A percentile compares a stretch with the other conserved stretches of the same genome.
These are phyloP conservation scores for Cairneyella variabilis DNA, from an alignment of 495 filamentous ascomycete species.

Conservation along the genomic window DNA sequence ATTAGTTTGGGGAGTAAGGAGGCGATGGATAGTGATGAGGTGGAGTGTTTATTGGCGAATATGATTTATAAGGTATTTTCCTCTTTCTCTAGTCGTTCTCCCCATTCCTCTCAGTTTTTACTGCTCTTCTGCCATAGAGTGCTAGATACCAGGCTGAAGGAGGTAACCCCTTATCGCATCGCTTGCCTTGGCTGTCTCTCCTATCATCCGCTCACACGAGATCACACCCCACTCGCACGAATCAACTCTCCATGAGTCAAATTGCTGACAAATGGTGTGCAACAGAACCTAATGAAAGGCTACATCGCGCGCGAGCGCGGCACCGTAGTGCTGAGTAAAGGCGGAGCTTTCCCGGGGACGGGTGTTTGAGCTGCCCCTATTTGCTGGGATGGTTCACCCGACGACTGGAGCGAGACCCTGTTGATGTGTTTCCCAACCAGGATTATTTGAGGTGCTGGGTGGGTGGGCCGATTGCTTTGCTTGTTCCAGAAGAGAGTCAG, in stretches of 20 bases:
- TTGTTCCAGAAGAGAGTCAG: too few species aligned
- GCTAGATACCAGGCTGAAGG: not conserved
- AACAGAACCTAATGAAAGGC: slow-evolving; percentile 89
- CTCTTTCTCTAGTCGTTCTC: slow-evolving; percentile 7
- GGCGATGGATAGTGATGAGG: slow-evolving; percentile 80
- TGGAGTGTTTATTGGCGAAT: slow-evolving; percentile 91
- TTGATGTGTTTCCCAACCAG: too few species aligned
- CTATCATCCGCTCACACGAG: too few species aligned
- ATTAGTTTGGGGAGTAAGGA: slow-evolving; percentile 55
- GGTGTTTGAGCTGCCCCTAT: slow-evolving; percentile 57
- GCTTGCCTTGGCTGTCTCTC: not conserved
- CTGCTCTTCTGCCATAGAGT: too few species aligned
- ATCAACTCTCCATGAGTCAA: slow-evolving; percentile 2
- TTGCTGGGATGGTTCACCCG: too few species aligned
- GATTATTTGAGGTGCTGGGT: too few species aligned
- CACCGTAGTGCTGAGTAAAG: slow-evolving; percentile 86
- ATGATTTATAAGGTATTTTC: slow-evolving; percentile 85
- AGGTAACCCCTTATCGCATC: not conserved
- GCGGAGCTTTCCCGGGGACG: slow-evolving; percentile 91
- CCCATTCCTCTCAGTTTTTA: too few species aligned
- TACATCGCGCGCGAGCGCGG: slow-evolving; percentile 90
- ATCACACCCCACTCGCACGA: too few species aligned
- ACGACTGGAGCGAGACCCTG: too few species aligned
- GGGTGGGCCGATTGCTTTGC: too few species aligned
- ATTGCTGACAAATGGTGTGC: slow-evolving; percentile 16